Percentiles rank a stretch among this genome's conserved stretches.
Conservation (phyloP, 2,329 filamentous ascomycete genomes). For the Paecilomyces variotii region DNA sequence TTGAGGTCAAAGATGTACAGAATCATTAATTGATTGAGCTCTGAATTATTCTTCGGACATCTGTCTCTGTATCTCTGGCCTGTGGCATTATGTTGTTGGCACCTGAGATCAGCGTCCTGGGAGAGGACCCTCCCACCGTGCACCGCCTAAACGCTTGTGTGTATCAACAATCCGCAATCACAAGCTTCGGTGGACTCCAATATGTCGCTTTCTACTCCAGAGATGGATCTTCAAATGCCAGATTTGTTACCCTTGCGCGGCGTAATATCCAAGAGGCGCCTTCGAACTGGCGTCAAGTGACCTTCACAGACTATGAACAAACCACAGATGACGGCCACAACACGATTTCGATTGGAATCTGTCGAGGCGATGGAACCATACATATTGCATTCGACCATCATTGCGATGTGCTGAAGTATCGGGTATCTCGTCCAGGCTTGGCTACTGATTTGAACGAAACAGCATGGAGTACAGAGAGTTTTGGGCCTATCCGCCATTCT, state of each 20-base stretch:
- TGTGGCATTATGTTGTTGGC: not conserved
- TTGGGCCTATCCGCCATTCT: not conserved
- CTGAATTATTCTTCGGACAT: not conserved
- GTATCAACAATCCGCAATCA: not conserved
- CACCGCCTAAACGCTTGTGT: not conserved
- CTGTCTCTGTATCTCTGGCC: not conserved
- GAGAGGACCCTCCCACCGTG: not conserved
- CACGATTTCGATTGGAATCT: slow-evolving; percentile 46
- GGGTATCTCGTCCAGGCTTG: slow-evolving; percentile 1
- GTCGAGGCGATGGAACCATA: slow-evolving; percentile 44
- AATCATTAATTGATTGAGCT: not conserved
- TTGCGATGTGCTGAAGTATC: slow-evolving; percentile 28
- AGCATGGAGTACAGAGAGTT: not conserved
- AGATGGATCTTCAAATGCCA: not conserved
- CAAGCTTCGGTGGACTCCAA: not conserved
- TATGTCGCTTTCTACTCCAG: not conserved
- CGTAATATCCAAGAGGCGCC: not conserved
- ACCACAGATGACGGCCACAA: slow-evolving; percentile 46
- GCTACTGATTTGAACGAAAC: slow-evolving; percentile 10
- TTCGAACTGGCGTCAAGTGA: slow-evolving; percentile 37
- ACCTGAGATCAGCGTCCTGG: not conserved
- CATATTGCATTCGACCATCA: slow-evolving; percentile 48
- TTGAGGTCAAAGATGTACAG: not conserved
- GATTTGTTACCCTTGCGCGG: not conserved
- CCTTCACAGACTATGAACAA: slow-evolving; percentile 44